Conservation (phyloP, 306 rosid genomes). For the Abrus precatorius region DNA sequence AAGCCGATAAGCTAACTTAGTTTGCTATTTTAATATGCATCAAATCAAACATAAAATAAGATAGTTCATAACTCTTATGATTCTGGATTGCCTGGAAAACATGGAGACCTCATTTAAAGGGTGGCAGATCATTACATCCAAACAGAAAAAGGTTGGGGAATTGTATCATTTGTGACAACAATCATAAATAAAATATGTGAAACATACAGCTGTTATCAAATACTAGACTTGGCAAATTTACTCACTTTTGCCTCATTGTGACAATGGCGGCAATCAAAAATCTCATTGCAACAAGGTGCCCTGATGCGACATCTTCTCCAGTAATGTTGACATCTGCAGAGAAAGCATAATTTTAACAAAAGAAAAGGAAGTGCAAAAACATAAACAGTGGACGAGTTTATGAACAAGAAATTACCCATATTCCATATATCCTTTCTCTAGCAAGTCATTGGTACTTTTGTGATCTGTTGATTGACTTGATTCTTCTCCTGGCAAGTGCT, state of each 20-base stretch:
- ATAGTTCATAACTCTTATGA: not conserved
- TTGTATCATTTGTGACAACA: not conserved
- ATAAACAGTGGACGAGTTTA: not conserved
- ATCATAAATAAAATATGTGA: not conserved
- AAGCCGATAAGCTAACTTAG: no score
- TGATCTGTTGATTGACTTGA: constrained; percentile 42
- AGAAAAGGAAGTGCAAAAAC: not conserved
- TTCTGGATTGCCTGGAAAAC: not conserved
- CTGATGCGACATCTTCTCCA: constrained; percentile 74
- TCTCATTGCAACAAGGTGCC: constrained; percentile 94
- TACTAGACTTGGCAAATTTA: not conserved
- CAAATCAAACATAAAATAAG: no score
- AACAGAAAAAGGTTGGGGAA: not conserved
- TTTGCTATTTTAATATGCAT: no score
- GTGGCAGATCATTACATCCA: not conserved
- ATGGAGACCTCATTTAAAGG: not conserved
- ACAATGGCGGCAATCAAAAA: constrained; percentile 87
- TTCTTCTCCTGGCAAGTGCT: constrained; percentile 53
- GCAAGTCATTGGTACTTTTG: constrained; percentile 36
- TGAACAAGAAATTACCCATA: constrained; percentile 65
- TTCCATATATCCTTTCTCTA: constrained; percentile 70
- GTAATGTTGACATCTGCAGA: constrained; percentile 82
- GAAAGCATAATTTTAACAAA: constrained; percentile 29
- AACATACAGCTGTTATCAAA: not conserved
- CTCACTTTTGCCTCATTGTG: constrained; percentile 72